These are phyloP conservation scores for Phoma sp. DNA, from an alignment of 2,329 filamentous ascomycete species.

Conservation along the genomic window DNA sequence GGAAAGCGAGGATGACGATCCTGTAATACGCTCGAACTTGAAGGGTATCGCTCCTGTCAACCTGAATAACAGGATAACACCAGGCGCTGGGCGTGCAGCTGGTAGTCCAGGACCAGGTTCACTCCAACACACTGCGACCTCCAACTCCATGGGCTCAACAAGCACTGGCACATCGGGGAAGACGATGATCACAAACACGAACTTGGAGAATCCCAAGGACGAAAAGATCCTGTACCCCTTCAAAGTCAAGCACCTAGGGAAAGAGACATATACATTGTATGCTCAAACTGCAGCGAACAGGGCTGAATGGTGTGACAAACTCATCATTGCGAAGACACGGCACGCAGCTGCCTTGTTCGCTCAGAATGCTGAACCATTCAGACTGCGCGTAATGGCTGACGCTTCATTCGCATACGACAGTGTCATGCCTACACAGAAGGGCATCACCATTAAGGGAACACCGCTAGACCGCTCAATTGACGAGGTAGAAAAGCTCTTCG, in stretches of 20 bases:
- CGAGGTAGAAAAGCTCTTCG: slow-evolving; percentile 81
- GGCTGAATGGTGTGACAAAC: slow-evolving; percentile 90
- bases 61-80: slow-evolving; percentile 41
- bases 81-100: slow-evolving; percentile 59
- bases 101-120: slow-evolving; percentile 56
- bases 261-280: slow-evolving; percentile 91
- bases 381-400: slow-evolving; percentile 89
- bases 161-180: slow-evolving; percentile 61
- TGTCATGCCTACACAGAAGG: slow-evolving; percentile 59
- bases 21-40: slow-evolving; percentile 79
- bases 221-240: slow-evolving; percentile 89
- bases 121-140: slow-evolving; percentile 73
- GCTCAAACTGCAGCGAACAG: slow-evolving; percentile 77
- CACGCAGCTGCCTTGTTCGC: slow-evolving; percentile 88
- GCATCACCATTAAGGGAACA: slow-evolving; percentile 85
- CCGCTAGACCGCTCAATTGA: slow-evolving; percentile 89
- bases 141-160: slow-evolving; percentile 62
- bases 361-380: slow-evolving; percentile 96
- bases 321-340: slow-evolving; percentile 91
- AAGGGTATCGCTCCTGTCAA: slow-evolving; percentile 72
- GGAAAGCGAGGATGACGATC: slow-evolving; percentile 90
- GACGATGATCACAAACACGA: slow-evolving; percentile 56
- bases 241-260: slow-evolving; percentile 92
- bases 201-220: slow-evolving; percentile 67
- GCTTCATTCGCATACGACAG: slow-evolving; percentile 86